These are phyloP conservation scores for Circinella umbellata DNA, from an alignment of 371 early-diverging fungal genomes.

Conservation along the genomic window DNA sequence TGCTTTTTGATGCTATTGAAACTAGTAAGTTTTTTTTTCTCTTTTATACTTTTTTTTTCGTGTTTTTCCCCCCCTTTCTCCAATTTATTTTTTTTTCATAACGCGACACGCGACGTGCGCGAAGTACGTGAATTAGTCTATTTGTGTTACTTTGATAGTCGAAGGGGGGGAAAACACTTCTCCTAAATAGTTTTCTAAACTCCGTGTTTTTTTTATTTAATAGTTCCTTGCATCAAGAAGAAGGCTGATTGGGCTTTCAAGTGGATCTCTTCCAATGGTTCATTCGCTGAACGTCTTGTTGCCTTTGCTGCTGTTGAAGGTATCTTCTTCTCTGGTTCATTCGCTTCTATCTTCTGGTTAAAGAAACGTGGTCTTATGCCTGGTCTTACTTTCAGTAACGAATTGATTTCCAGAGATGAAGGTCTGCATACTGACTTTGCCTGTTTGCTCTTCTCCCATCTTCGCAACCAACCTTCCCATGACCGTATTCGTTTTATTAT, in stretches of 20 bases:
- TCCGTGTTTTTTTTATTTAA: neutral
- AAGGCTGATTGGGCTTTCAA: slow-evolving; percentile 99
- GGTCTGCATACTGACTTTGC: slow-evolving; percentile 99
- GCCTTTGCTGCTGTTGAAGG: slow-evolving; percentile 99
- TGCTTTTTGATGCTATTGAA: slow-evolving; percentile 97
- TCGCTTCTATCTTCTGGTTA: slow-evolving; percentile 99
- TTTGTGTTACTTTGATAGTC: slow-evolving; percentile 4
- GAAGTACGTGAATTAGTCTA: neutral
- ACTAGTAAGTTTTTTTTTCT: slow-evolving; percentile 66
- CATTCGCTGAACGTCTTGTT: slow-evolving; percentile 96
- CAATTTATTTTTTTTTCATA: neutral
- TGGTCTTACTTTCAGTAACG: slow-evolving; percentile 99
- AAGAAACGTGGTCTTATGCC: slow-evolving; percentile 99
- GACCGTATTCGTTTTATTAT: slow-evolving; percentile 85
- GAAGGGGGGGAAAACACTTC: too few species aligned
- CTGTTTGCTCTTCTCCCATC: slow-evolving; percentile 93
- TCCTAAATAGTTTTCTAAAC: neutral
- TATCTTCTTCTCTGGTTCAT: slow-evolving; percentile 99
- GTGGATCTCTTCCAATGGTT: slow-evolving; percentile 93
- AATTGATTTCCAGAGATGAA: slow-evolving; percentile 99
- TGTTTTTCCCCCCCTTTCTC: neutral
- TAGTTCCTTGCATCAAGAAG: slow-evolving; percentile 94
- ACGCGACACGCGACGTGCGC: slow-evolving; percentile 18
- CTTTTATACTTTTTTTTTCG: slow-evolving; percentile 11
- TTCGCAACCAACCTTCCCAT: slow-evolving; percentile 79